Evolutionary conservation across 768 basidiomycete genomes (phyloP).

Genomic region (Serendipita sp.): DNA sequence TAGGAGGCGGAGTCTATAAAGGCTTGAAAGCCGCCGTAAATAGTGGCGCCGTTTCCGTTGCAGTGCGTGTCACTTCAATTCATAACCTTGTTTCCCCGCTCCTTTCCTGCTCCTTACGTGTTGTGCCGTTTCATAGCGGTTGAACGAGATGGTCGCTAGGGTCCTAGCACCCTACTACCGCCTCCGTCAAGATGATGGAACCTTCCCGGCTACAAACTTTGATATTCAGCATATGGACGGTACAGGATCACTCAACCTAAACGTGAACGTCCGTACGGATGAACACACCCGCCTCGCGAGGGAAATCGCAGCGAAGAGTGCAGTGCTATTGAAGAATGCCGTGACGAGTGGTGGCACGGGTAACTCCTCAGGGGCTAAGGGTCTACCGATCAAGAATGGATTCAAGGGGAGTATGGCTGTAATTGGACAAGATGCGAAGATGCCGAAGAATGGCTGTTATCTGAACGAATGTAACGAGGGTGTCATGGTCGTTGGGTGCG

Average conservation of each 20-base stretch:
- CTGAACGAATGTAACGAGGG: constrained; percentile 13
- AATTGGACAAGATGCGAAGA: constrained; percentile 9
- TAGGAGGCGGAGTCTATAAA: background rate
- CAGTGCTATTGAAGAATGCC: constrained; percentile 23
- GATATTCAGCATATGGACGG: constrained; percentile 7
- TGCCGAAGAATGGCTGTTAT: constrained; percentile 8
- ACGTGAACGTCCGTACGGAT: constrained; percentile 19
- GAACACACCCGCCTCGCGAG: constrained; percentile 18
- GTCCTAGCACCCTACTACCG: constrained; percentile 19
- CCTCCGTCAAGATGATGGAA: constrained; percentile 13
- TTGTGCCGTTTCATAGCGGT: background rate
- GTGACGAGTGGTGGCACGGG: constrained; percentile 17
- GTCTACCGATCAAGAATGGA: background rate
- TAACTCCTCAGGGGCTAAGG: background rate
- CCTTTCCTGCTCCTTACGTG: background rate
- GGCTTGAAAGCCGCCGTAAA: constrained; percentile 13
- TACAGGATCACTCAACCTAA: constrained; percentile 4
- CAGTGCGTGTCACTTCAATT: background rate
- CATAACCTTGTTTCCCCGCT: background rate
- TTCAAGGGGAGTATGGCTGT: constrained; percentile 7
- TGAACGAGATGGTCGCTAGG: constrained; percentile 21
- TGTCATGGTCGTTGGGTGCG: constrained; percentile 10
- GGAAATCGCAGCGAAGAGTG: constrained; percentile 23
- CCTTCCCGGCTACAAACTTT: constrained; percentile 8
- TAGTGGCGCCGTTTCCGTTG: constrained; percentile 20